A percentile compares a stretch with the other conserved stretches of the same genome.
These are phyloP conservation scores for Syncephalis fuscata DNA, from an alignment of 371 early-diverging fungal genomes.

Conservation along the genomic window DNA sequence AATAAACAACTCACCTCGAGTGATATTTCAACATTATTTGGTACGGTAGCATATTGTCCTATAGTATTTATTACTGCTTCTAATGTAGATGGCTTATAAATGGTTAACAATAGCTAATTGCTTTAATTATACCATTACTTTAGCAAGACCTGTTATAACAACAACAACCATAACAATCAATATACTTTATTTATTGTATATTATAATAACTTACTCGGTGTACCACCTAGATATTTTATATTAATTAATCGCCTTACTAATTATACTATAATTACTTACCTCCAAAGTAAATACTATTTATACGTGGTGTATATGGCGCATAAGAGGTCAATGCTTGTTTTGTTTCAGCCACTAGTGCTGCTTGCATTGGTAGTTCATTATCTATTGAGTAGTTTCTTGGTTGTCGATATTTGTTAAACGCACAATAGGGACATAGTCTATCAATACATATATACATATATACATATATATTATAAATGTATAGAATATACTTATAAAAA, in stretches of 20 bases:
- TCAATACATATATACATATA: background rate
- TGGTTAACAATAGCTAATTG: background rate
- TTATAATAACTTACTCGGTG: background rate
- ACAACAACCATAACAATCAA: background rate
- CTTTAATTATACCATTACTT: background rate
- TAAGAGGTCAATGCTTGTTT: background rate
- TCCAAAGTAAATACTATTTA: slow-evolving; percentile 1
- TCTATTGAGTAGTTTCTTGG: slow-evolving; percentile 10
- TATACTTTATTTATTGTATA: background rate
- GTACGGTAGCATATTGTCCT: background rate
- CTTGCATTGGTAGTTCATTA: slow-evolving; percentile 14
- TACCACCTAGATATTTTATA: background rate
- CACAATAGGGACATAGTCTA: background rate
- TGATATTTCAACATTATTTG: background rate
- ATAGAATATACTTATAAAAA: background rate
- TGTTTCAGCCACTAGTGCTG: slow-evolving; percentile 1
- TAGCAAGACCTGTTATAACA: background rate
- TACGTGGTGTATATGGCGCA: background rate
- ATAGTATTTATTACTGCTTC: background rate
- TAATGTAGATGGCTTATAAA: background rate
- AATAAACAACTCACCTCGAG: background rate
- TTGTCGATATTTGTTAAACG: background rate
- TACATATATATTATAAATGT: background rate
- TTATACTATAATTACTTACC: background rate
- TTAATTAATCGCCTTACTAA: background rate